phyloP scores from a whole-genome alignment of 352 stramenopile species.

The Globisporangium emineosum region DNA sequence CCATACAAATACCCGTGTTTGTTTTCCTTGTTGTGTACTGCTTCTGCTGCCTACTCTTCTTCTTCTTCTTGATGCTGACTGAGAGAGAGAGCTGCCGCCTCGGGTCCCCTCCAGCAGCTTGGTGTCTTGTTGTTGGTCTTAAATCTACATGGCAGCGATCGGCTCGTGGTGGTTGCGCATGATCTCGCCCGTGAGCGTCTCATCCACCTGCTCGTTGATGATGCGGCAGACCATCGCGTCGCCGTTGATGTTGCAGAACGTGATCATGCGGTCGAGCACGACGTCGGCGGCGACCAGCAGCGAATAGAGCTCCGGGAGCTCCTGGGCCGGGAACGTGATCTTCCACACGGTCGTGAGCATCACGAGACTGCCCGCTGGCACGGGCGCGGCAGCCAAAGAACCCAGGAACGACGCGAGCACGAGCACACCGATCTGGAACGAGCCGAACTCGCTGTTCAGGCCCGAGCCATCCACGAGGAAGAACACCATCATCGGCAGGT shows the following conservation, averaged over 20 bases:
- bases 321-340: conserved; percentile 49
- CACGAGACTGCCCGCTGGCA: conserved; percentile 53
- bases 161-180: conserved; percentile 20
- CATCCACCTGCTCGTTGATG: conserved; percentile 49
- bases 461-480: conserved; percentile 65
- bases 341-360: conserved; percentile 74
- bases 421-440: conserved; percentile 38
- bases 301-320: conserved; percentile 55
- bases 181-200: conserved; percentile 20
- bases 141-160: conserved; percentile 18
- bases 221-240: conserved; percentile 74
- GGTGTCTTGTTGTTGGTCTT: neutral
- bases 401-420: conserved; percentile 62
- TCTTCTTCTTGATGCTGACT: too few relatives aligned
- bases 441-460: conserved; percentile 30
- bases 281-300: conserved; percentile 69
- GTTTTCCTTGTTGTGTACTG: too few relatives aligned
- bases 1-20: too few relatives aligned
- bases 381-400: conserved; percentile 51
- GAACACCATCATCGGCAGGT: conserved; percentile 69
- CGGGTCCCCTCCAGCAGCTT: too few relatives aligned
- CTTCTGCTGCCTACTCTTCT: too few relatives aligned
- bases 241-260: conserved; percentile 70
- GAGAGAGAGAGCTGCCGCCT: too few relatives aligned
- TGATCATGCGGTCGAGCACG: conserved; percentile 69